A percentile compares a stretch with the other conserved stretches of the same genome.
These are phyloP conservation scores for Magnolia sinica DNA, from an alignment of 164 flowering plant genomes.

Conservation along the genomic window DNA sequence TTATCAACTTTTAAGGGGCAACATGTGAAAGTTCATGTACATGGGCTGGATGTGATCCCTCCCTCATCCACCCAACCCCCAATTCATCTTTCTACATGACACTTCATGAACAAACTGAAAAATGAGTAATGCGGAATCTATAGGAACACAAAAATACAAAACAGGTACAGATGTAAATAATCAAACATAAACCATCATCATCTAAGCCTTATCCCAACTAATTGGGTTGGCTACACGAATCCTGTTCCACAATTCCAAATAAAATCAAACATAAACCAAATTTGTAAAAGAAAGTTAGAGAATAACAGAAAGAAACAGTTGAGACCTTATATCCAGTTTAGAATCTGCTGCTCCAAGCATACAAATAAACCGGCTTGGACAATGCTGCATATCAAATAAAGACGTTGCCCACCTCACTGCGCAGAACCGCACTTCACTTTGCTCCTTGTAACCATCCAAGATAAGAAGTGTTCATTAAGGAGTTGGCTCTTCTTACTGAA, in stretches of 20 bases:
- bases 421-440: constrained; percentile 93
- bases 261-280: neutral
- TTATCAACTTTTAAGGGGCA: too few relatives aligned
- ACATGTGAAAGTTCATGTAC: too few relatives aligned
- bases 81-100: too few relatives aligned
- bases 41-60: too few relatives aligned
- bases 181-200: neutral
- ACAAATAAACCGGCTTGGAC: constrained; percentile 90
- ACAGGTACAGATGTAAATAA: neutral
- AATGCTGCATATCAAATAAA: constrained; percentile 72
- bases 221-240: too few relatives aligned
- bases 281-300: neutral
- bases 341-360: constrained; percentile 90
- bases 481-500: too few relatives aligned
- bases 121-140: too few relatives aligned
- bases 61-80: too few relatives aligned
- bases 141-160: too few relatives aligned
- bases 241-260: neutral
- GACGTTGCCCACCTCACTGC: constrained; percentile 96
- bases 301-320: constrained; percentile 6
- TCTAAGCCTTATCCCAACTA: too few relatives aligned
- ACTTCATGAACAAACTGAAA: too few relatives aligned
- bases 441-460: constrained; percentile 48
- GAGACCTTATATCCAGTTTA: constrained; percentile 86
- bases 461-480: neutral